These are phyloP conservation scores for Esteya vermicola DNA, from an alignment of 2,329 filamentous ascomycete genomes.

Conservation along the genomic window DNA sequence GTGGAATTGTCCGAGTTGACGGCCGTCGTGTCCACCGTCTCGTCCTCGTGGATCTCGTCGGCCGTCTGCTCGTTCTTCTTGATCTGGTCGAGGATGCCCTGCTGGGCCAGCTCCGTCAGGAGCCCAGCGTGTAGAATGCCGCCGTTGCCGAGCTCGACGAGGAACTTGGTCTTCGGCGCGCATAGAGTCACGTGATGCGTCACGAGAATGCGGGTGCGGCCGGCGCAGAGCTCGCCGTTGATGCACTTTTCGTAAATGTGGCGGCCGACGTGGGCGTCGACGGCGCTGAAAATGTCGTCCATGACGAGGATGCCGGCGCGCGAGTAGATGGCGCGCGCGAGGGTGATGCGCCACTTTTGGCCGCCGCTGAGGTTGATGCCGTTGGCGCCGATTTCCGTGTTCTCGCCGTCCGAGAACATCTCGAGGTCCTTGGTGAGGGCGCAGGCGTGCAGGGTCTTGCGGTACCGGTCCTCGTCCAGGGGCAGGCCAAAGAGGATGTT, in stretches of 20 bases:
- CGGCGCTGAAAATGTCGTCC: slow-evolving; percentile 73
- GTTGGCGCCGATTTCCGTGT: slow-evolving; percentile 71
- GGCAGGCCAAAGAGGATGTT: slow-evolving; percentile 71
- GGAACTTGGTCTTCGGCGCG: slow-evolving; percentile 56
- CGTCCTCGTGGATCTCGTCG: slow-evolving; percentile 32
- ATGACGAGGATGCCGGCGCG: slow-evolving; percentile 61
- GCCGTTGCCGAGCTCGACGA: slow-evolving; percentile 60
- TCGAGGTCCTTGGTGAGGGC: slow-evolving; percentile 62
- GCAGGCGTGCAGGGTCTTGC: slow-evolving; percentile 56
- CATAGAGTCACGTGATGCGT: slow-evolving; percentile 68
- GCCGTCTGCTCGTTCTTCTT: slow-evolving; percentile 38
- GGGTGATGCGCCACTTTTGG: slow-evolving; percentile 69
- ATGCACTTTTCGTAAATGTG: slow-evolving; percentile 68
- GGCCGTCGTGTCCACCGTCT: slow-evolving; percentile 13
- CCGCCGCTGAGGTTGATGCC: slow-evolving; percentile 76
- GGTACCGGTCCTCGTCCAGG: slow-evolving; percentile 53
- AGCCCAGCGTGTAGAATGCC: slow-evolving; percentile 48
- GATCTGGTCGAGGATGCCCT: slow-evolving; percentile 41
- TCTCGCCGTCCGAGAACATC: slow-evolving; percentile 62
- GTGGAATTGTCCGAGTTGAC: slow-evolving; percentile 13
- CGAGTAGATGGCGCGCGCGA: slow-evolving; percentile 69
- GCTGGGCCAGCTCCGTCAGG: slow-evolving; percentile 46
- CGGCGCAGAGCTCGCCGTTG: slow-evolving; percentile 52
- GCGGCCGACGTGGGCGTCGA: slow-evolving; percentile 68
- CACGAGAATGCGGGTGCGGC: slow-evolving; percentile 62